These are phyloP conservation scores for Skeletonema marinoi DNA, from an alignment of 108 stramenopile genomes.

Conservation along the genomic window DNA sequence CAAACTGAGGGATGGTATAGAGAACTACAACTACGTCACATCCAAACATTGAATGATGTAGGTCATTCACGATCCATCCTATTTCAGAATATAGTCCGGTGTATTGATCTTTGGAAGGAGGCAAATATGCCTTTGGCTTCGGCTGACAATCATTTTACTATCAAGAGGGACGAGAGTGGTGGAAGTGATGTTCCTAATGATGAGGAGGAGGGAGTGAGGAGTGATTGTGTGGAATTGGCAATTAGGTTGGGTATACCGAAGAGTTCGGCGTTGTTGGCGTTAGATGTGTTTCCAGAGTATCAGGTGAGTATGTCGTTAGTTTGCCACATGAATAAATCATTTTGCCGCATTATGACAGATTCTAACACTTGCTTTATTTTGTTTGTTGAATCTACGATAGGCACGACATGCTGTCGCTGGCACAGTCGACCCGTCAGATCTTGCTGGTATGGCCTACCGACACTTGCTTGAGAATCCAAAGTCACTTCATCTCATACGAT, in stretches of 20 bases:
- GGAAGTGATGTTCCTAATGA: not conserved
- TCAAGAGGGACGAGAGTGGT: not conserved
- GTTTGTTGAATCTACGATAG: not conserved
- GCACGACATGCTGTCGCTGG: constrained; percentile 41
- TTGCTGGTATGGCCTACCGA: constrained; percentile 53
- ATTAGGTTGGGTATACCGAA: constrained; percentile 54
- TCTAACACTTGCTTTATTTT: not conserved
- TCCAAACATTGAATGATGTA: constrained; percentile 48
- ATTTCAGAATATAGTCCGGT: constrained; percentile 51
- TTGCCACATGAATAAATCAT: no score
- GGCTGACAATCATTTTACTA: constrained; percentile 13
- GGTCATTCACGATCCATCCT: constrained; percentile 46
- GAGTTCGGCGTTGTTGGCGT: constrained; percentile 53
- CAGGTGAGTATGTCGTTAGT: constrained; percentile 29
- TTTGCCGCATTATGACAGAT: no score
- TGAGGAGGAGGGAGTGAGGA: constrained; percentile 4
- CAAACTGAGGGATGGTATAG: constrained; percentile 1
- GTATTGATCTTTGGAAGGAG: constrained; percentile 70
- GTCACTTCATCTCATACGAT: constrained; percentile 38
- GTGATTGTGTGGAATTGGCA: constrained; percentile 52
- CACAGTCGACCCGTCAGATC: constrained; percentile 57
- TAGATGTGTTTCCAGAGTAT: constrained; percentile 49
- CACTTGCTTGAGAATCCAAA: constrained; percentile 35
- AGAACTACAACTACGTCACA: constrained; percentile 26
- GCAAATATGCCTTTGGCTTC: constrained; percentile 43